Percentiles rank a stretch among this genome's conserved stretches.
These are phyloP conservation scores for Pharnaceum exiguum DNA, from an alignment of 148 eudicot species.

Conservation along the genomic window DNA sequence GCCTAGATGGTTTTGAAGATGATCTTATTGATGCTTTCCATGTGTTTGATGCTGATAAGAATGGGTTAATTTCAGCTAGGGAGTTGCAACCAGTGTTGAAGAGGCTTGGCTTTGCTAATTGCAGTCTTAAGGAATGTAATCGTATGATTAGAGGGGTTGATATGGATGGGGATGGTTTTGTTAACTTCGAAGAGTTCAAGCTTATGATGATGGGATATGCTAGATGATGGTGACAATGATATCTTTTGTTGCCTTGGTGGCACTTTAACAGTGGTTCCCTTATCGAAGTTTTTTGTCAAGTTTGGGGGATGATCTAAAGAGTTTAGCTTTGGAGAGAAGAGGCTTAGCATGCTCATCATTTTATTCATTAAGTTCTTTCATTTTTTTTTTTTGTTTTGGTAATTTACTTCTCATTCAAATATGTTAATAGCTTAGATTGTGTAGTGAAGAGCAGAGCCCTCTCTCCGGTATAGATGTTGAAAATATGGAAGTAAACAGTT, in stretches of 20 bases:
- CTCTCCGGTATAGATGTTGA: not conserved
- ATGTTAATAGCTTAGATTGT: no score
- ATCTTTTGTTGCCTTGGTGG: not conserved
- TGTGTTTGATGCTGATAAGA: constrained; percentile 50
- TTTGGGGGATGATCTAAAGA: no score
- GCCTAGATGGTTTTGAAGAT: constrained; percentile 10
- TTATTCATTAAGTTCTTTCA: not conserved
- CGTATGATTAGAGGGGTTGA: constrained; percentile 65
- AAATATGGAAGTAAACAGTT: no score
- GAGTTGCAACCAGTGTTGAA: constrained; percentile 50
- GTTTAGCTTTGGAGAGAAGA: constrained; percentile 8
- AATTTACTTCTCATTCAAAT: not conserved
- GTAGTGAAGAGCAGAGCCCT: constrained; percentile 9
- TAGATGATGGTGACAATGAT: not conserved
- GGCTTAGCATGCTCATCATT: constrained; percentile 1
- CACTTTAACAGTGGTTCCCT: no score
- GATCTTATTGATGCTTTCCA: constrained; percentile 51
- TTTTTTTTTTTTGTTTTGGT: not conserved
- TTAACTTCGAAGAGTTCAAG: constrained; percentile 54
- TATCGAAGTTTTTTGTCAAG: no score
- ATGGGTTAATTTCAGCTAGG: constrained; percentile 54
- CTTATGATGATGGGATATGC: constrained; percentile 43
- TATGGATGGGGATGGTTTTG: constrained; percentile 65
- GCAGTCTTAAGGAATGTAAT: constrained; percentile 43
- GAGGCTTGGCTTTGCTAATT: constrained; percentile 47